These are phyloP conservation scores for Colletotrichum lindemuthianum DNA, from an alignment of 2,329 filamentous ascomycete genomes.

Conservation along the genomic window DNA sequence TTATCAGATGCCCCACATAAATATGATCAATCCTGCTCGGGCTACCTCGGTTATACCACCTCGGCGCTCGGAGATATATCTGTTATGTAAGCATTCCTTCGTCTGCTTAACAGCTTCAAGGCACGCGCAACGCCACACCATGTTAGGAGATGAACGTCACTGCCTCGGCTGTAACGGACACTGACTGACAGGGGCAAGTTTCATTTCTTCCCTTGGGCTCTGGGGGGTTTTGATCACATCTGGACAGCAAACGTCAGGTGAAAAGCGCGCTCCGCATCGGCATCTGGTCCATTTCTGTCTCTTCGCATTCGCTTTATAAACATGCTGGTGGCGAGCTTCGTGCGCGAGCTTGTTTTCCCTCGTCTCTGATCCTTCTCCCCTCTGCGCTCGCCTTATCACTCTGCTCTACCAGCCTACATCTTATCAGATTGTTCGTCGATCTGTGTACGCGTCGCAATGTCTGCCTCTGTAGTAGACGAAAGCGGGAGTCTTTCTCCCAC, in stretches of 20 bases:
- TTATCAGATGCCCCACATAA: conserved; percentile 34
- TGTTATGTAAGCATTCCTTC: conserved; percentile 14
- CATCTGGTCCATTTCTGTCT: conserved; percentile 30
- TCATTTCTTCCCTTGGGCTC: conserved; percentile 33
- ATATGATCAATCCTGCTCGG: conserved; percentile 3
- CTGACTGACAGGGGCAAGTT: conserved; percentile 32
- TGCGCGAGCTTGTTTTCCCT: conserved; percentile 17
- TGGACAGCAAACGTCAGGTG: conserved; percentile 31
- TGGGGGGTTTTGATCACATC: conserved; percentile 26
- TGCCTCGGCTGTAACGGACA: conserved; percentile 21
- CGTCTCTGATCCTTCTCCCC: conserved; percentile 26
- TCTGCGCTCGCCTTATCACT: not conserved
- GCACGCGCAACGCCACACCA: fast-evolving
- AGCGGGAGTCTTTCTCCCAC: conserved; percentile 31
- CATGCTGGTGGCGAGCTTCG: conserved; percentile 22
- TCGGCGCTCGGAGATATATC: conserved; percentile 25
- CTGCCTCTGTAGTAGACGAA: conserved; percentile 42
- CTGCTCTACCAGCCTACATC: not conserved
- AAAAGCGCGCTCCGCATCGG: conserved; percentile 29
- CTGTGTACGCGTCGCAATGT: conserved; percentile 19
- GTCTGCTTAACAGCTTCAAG: not conserved
- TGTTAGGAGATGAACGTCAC: conserved; percentile 9
- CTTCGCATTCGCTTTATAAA: conserved; percentile 34
- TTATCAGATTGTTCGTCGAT: too few relatives aligned
- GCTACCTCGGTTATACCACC: conserved; percentile 10